Percentiles rank a stretch among this genome's conserved stretches.
These are phyloP conservation scores for Sextonia rubra DNA, from an alignment of 164 flowering plant species.

Conservation along the genomic window DNA sequence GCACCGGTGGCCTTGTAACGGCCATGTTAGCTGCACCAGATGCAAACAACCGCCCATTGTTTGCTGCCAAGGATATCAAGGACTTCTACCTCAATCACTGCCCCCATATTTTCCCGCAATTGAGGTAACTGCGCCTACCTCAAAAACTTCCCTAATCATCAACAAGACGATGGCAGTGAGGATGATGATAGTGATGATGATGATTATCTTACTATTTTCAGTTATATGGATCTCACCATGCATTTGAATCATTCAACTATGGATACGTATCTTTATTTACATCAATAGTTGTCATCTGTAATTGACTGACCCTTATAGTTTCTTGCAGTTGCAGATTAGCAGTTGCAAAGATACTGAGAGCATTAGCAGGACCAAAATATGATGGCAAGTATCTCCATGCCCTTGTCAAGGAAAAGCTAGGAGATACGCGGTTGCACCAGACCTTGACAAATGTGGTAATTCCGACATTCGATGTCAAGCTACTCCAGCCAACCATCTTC, in stretches of 20 bases:
- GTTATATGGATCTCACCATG: no score
- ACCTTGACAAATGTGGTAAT: constrained; percentile 41
- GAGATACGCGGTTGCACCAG: constrained; percentile 26
- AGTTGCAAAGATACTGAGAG: not conserved
- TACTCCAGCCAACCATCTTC: constrained; percentile 38
- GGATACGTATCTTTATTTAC: not conserved
- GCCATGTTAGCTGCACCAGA: constrained; percentile 35
- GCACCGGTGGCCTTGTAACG: constrained; percentile 38
- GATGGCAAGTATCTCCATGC: constrained; percentile 37
- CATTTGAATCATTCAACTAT: no score
- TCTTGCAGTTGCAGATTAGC: constrained; percentile 3
- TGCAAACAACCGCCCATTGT: constrained; percentile 29
- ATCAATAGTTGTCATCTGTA: not conserved
- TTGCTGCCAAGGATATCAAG: constrained; percentile 35
- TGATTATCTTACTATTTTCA: no score
- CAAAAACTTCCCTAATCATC: not conserved
- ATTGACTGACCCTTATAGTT: not conserved
- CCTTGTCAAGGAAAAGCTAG: constrained; percentile 13
- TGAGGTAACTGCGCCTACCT: constrained; percentile 2
- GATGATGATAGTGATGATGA: no score
- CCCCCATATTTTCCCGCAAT: constrained; percentile 32
- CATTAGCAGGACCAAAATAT: constrained; percentile 31
- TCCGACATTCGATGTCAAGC: constrained; percentile 45
- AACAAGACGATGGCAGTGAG: no score
- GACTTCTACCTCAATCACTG: constrained; percentile 21